Conservation (phyloP, 495 filamentous ascomycete species). For the Aspergillus campestris region DNA sequence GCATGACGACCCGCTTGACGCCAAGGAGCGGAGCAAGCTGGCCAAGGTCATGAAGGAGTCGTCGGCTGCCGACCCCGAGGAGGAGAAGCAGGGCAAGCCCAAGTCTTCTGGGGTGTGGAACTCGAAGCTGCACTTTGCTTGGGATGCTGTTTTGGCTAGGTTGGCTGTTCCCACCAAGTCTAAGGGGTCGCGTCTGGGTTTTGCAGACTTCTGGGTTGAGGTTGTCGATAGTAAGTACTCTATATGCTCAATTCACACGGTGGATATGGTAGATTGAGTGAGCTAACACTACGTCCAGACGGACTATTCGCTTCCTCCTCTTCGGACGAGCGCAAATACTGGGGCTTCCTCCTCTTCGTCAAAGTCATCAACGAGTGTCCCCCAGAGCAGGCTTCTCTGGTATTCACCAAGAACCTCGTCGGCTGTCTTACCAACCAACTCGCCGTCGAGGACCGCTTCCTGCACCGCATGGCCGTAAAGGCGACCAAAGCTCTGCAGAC, state of each 20-base stretch:
- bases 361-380: slow-evolving; percentile 52
- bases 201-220: slow-evolving; percentile 79
- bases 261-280: no score
- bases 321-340: slow-evolving; percentile 81
- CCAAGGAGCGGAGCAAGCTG: slow-evolving; percentile 51
- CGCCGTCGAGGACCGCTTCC: slow-evolving; percentile 70
- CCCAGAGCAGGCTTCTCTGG: slow-evolving; percentile 34
- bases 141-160: slow-evolving; percentile 61
- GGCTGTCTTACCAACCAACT: slow-evolving; percentile 82
- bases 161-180: slow-evolving; percentile 25
- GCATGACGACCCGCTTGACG: slow-evolving; percentile 56
- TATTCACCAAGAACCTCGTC: slow-evolving; percentile 80
- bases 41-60: slow-evolving; percentile 74
- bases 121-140: slow-evolving; percentile 77
- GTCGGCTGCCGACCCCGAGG: slow-evolving; percentile 41
- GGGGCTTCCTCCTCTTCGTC: slow-evolving; percentile 79
- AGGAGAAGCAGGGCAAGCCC: slow-evolving; percentile 32
- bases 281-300: slow-evolving; percentile 39
- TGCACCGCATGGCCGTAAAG: slow-evolving; percentile 72
- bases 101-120: slow-evolving; percentile 68
- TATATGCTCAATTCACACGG: no score
- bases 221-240: slow-evolving; percentile 69
- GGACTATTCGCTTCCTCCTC: slow-evolving; percentile 70
- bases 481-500: slow-evolving; percentile 57
- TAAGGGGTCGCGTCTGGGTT: slow-evolving; percentile 35